phyloP scores from a whole-genome alignment of 192 early-diverging fungal genomes.

The Backusella luteola region DNA sequence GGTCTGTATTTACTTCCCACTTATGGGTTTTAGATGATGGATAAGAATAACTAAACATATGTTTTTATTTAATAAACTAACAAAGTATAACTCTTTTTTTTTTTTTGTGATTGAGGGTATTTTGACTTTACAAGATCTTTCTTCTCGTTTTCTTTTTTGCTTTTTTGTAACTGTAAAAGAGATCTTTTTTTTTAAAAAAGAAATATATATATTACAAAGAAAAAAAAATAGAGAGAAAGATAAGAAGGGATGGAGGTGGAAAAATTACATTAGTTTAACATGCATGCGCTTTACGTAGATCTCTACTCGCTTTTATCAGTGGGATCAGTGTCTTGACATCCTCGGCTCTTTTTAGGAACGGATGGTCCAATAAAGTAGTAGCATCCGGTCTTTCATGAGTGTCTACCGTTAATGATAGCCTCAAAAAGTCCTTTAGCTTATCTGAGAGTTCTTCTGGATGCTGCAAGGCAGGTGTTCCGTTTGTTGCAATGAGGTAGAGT shows the following conservation, averaged over 20 bases:
- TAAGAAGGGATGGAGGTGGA: neutral
- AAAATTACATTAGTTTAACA: conserved; percentile 1
- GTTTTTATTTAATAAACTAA: neutral
- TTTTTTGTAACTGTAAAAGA: neutral
- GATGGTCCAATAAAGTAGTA: conserved; percentile 77
- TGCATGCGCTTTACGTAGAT: conserved; percentile 24
- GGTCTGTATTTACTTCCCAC: neutral
- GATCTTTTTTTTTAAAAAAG: neutral
- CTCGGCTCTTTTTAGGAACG: conserved; percentile 82
- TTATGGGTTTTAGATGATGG: neutral
- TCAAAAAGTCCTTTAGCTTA: conserved; percentile 82
- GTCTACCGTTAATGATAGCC: conserved; percentile 76
- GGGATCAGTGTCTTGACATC: conserved; percentile 78
- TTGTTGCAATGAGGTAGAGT: conserved; percentile 93
- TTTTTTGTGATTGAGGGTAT: neutral
- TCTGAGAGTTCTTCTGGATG: conserved; percentile 79
- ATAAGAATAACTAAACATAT: neutral
- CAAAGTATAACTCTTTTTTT: neutral
- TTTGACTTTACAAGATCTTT: neutral
- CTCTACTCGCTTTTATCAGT: conserved; percentile 56
- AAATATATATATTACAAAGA: neutral
- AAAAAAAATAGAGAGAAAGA: neutral
- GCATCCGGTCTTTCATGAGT: conserved; percentile 79
- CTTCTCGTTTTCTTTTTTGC: neutral
- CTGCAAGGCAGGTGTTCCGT: conserved; percentile 89